Evolutionary conservation across 176 grass and related monocot genomes (phyloP).

Genomic region (Pontederia paniculata): DNA sequence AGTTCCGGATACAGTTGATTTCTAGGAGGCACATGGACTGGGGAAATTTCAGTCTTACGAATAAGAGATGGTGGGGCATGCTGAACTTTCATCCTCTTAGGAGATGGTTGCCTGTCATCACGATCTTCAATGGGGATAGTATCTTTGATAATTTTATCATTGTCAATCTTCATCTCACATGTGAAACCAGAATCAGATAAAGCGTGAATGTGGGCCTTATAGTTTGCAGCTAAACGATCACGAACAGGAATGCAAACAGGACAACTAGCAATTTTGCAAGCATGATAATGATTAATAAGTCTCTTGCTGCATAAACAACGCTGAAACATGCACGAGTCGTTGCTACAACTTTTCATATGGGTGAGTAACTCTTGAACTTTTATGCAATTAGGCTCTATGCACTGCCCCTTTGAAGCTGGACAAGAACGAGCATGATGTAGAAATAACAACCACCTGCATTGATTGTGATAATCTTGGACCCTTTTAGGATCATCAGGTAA

Average conservation of each 20-base stretch:
- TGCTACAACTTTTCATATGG: conserved; percentile 63
- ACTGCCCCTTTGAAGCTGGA: conserved; percentile 59
- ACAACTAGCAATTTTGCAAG: conserved; percentile 53
- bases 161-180: conserved; percentile 3
- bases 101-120: conserved; percentile 36
- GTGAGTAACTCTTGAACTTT: conserved; percentile 63
- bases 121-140: conserved; percentile 39
- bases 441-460: conserved; percentile 70
- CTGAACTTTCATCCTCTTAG: conserved; percentile 64
- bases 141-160: conserved; percentile 65
- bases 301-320: conserved; percentile 54
- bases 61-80: conserved; percentile 17
- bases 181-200: conserved; percentile 16
- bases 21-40: conserved; percentile 33
- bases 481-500: conserved; percentile 37
- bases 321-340: conserved; percentile 46
- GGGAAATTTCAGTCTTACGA: conserved; percentile 42
- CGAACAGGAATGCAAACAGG: conserved; percentile 68
- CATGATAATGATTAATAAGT: conserved; percentile 53
- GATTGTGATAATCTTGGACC: conserved; percentile 50
- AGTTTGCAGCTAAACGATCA: conserved; percentile 37
- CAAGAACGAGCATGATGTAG: conserved; percentile 82
- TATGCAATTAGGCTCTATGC: conserved; percentile 59
- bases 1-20: conserved; percentile 37
- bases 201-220: conserved; percentile 36